Base-by-base conservation (phyloP, 345 rosid species). In the Lepidium aucheri region DNA sequence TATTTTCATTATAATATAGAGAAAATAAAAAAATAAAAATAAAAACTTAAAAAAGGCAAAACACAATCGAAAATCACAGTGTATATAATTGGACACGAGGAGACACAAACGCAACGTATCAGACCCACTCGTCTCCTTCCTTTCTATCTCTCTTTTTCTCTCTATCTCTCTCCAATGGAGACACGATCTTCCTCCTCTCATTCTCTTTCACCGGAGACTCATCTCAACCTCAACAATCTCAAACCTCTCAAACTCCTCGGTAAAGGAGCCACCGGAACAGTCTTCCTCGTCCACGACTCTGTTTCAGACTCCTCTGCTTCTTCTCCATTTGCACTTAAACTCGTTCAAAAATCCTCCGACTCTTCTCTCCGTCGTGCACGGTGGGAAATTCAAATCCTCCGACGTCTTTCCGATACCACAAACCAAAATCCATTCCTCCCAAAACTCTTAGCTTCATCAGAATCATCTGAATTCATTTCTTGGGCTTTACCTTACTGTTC, bases 211-310 rank as follows among this genome's bases (percentile, higher is more conserved):
- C 74, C 57, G 22, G 22, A 64, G 18, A 22, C 42, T 18, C 69
- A 60, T 44, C 73, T 79, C 20, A 57, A 83, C 22, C 70, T 86
- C 7, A 78, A 84, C 18, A 57, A 69, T 61, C 81, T 84, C 58
- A 75, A 51, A 78, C 86, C 84, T 55, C 67, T 86, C 22, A 84
- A 83, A 68, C 68, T 85, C 71, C 84, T 94, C 3, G 97, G 99
- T 13, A 83, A 81, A 68, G 99, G 99, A 12, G 99, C 95, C 60
- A 90, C 85, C 78, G 99, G 99, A 30, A 94, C 96, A 0, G 99
- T 90, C 59, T 83, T 94, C 68, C 86, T 94, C 10, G 97, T 88
- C 63, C 86, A 90, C 72, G 78, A 85, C 83, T 54, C 50, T 12
- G 39, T 18, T 18, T 35, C 80, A 7, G 92, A 85, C 61, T 83